Percentiles rank a stretch among this genome's conserved stretches.
phyloP scores from a whole-genome alignment of 129 eudicot genomes.

The Apium graveolens region DNA sequence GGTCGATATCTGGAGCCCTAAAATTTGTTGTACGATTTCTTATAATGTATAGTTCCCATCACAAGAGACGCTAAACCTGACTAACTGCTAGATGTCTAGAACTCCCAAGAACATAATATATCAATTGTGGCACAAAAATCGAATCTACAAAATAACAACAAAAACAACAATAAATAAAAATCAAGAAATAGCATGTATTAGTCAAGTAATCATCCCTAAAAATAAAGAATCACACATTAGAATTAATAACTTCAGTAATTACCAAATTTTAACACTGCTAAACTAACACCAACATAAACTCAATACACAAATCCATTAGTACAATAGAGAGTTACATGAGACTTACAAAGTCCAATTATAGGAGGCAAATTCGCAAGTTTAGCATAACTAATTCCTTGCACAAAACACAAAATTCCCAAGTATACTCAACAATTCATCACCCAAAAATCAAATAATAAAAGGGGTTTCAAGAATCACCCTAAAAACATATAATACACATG shows the following conservation, averaged over 20 bases:
- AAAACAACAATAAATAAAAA: not conserved
- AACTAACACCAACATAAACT: too few relatives aligned
- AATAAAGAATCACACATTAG: not conserved
- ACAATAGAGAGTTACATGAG: not conserved
- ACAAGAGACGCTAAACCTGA: conserved; percentile 92
- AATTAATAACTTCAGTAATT: too few relatives aligned
- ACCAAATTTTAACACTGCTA: not conserved
- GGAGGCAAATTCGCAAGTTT: conserved; percentile 98
- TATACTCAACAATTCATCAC: not conserved
- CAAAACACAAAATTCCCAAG: conserved; percentile 4
- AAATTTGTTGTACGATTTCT: conserved; percentile 44
- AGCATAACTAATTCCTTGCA: conserved; percentile 92
- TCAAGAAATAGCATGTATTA: not conserved
- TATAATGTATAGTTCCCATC: conserved; percentile 93
- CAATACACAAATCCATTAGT: not conserved
- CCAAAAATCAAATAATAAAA: too few relatives aligned
- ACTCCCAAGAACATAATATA: conserved; percentile 88
- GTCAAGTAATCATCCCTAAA: not conserved
- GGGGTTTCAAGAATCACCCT: too few relatives aligned
- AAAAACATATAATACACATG: too few relatives aligned
- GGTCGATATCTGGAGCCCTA: too few relatives aligned
- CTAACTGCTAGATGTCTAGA: conserved; percentile 92
- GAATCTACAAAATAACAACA: conserved; percentile 42
- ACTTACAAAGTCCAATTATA: conserved; percentile 87
- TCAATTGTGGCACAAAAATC: conserved; percentile 94